Evolutionary conservation across 2,329 filamentous ascomycete species (phyloP).

Genomic region (Penicillium sp.): DNA sequence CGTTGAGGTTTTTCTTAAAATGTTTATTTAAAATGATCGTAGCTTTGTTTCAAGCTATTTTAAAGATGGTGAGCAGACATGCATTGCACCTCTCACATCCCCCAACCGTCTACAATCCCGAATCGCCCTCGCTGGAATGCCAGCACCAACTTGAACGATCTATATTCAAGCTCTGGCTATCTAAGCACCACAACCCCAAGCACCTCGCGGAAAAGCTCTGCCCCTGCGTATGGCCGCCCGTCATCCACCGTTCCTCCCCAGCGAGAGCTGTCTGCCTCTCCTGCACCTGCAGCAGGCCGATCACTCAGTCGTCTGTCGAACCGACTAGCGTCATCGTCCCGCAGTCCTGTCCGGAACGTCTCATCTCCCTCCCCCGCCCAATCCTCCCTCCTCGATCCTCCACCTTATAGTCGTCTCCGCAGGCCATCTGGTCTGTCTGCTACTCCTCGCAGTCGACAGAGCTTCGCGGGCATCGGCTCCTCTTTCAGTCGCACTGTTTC

Average conservation of each 20-base stretch:
- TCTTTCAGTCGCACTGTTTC: conserved; percentile 34
- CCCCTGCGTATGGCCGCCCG: conserved; percentile 36
- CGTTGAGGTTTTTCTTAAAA: no score
- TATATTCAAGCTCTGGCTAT: conserved; percentile 67
- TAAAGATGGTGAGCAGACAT: no score
- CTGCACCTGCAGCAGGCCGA: conserved; percentile 32
- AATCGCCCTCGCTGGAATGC: conserved; percentile 72
- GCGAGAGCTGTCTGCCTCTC: conserved; percentile 46
- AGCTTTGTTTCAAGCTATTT: no score
- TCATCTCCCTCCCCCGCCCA: conserved; percentile 32
- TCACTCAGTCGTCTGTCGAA: conserved; percentile 38
- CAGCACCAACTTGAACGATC: conserved; percentile 64
- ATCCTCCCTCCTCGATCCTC: conserved; percentile 40
- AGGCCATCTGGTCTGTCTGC: conserved; percentile 29
- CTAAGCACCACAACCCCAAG: conserved; percentile 61
- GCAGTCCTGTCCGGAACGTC: conserved; percentile 30
- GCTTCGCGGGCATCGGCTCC: conserved; percentile 34
- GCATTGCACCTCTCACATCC: conserved; percentile 49
- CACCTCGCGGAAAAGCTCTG: conserved; percentile 47
- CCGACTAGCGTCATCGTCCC: conserved; percentile 32
- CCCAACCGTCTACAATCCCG: conserved; percentile 46
- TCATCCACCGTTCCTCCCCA: conserved; percentile 46
- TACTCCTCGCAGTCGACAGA: conserved; percentile 41
- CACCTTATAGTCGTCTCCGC: conserved; percentile 45
- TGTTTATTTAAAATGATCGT: no score